These are phyloP conservation scores for Xylariaceae sp. DNA, from an alignment of 2,329 filamentous ascomycete species.

Conservation along the genomic window DNA sequence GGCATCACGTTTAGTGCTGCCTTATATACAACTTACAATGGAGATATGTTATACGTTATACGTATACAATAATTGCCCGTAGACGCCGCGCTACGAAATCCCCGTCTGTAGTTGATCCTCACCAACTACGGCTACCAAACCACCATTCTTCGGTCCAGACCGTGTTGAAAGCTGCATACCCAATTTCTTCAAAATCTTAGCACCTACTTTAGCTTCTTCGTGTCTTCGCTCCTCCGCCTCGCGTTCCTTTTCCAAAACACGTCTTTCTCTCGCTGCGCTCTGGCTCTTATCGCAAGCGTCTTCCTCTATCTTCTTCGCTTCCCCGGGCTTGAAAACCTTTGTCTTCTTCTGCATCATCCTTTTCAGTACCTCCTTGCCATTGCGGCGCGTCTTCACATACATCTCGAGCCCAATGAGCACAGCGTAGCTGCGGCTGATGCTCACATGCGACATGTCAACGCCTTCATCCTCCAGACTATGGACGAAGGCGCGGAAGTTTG, in stretches of 20 bases:
- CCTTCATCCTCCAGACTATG: constrained; percentile 66
- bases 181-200: no score
- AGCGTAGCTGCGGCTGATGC: constrained; percentile 76
- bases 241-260: constrained; percentile 11
- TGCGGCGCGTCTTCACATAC: constrained; percentile 65
- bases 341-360: constrained; percentile 52
- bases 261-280: constrained; percentile 16
- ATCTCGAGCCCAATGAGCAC: constrained; percentile 78
- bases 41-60: no score
- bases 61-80: no score
- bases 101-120: no score
- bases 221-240: no score
- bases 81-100: no score
- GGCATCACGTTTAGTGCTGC: not conserved
- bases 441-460: constrained; percentile 74
- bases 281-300: constrained; percentile 37
- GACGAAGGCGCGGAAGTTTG: constrained; percentile 80
- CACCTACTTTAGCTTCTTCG: no score
- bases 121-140: no score
- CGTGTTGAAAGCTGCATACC: no score
- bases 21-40: no score
- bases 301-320: constrained; percentile 53
- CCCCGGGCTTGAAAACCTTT: constrained; percentile 58
- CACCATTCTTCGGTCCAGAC: no score
- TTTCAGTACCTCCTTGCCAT: constrained; percentile 53